Conservation (phyloP, 192 early-diverging fungal species). For the Gamsiella multidivaricata region DNA sequence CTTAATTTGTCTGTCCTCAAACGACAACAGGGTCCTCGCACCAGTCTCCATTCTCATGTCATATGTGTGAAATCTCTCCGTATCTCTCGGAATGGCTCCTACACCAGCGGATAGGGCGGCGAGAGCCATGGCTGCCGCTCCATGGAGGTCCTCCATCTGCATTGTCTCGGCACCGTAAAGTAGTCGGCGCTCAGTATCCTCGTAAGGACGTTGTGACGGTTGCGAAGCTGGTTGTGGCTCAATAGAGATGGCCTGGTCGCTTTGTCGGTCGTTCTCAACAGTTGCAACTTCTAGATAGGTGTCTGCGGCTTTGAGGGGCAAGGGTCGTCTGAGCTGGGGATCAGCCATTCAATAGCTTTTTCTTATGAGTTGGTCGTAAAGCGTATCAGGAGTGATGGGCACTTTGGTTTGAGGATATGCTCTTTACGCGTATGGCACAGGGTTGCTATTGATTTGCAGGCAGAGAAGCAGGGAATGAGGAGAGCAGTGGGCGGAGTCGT, state of each 20-base stretch:
- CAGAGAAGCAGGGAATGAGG: neutral
- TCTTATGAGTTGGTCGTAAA: too few species aligned
- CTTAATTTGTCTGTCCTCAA: neutral
- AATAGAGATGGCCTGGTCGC: neutral
- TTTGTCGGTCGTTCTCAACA: neutral
- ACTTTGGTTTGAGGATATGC: neutral
- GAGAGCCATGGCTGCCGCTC: slow-evolving; percentile 40
- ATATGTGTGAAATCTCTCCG: neutral
- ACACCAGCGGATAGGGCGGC: slow-evolving; percentile 33
- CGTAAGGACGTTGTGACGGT: neutral
- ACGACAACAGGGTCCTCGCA: neutral
- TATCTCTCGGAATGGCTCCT: neutral
- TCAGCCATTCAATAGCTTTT: slow-evolving; percentile 47
- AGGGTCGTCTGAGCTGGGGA: slow-evolving; percentile 7
- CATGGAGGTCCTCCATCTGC: slow-evolving; percentile 25
- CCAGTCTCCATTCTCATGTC: neutral
- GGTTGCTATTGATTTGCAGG: neutral
- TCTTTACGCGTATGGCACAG: too few species aligned
- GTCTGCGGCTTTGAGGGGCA: slow-evolving; percentile 19
- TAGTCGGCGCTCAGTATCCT: neutral
- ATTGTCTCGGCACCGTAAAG: neutral
- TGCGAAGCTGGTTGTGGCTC: neutral
- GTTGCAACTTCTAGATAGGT: neutral
- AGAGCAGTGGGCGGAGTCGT: too few species aligned
- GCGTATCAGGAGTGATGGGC: neutral